Evolutionary conservation across 2,329 filamentous ascomycete genomes (phyloP).

Genomic region (Phialophora expanda): DNA sequence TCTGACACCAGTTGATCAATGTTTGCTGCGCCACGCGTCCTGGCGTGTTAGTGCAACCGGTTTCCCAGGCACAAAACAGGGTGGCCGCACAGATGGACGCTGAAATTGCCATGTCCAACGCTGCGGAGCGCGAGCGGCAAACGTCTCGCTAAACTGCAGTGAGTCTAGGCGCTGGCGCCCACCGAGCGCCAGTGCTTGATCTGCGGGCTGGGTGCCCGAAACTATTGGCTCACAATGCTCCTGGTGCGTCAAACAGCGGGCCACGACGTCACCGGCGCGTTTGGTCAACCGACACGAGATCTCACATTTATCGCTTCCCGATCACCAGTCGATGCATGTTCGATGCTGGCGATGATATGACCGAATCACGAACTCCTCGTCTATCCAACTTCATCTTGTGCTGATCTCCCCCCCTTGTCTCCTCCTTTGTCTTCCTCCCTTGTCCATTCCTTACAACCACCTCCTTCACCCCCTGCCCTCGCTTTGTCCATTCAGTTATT

Average conservation of each 20-base stretch:
- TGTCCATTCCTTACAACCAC: conserved; percentile 17
- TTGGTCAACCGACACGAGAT: conserved; percentile 8
- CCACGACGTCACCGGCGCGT: conserved; percentile 15
- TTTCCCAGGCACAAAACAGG: neutral
- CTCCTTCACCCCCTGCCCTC: neutral
- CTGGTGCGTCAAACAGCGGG: neutral
- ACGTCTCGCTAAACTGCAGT: conserved; percentile 8
- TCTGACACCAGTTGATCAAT: neutral
- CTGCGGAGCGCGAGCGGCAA: conserved; percentile 1
- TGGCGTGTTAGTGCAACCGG: neutral
- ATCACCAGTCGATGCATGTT: neutral
- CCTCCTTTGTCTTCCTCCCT: neutral
- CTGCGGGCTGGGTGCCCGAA: neutral
- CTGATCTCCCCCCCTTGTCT: conserved; percentile 15
- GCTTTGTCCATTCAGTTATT: conserved; percentile 22
- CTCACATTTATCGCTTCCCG: conserved; percentile 3
- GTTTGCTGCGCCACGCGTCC: neutral
- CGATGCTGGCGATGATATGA: neutral
- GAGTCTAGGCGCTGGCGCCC: conserved; percentile 9
- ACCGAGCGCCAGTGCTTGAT: conserved; percentile 15
- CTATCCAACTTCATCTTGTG: conserved; percentile 21
- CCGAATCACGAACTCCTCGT: neutral
- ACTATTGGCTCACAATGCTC: conserved; percentile 12
- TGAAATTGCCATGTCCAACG: conserved; percentile 11
- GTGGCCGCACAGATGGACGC: neutral